Evolutionary conservation across 768 basidiomycete genomes (phyloP).

Genomic region (Amanita polypyramis): DNA sequence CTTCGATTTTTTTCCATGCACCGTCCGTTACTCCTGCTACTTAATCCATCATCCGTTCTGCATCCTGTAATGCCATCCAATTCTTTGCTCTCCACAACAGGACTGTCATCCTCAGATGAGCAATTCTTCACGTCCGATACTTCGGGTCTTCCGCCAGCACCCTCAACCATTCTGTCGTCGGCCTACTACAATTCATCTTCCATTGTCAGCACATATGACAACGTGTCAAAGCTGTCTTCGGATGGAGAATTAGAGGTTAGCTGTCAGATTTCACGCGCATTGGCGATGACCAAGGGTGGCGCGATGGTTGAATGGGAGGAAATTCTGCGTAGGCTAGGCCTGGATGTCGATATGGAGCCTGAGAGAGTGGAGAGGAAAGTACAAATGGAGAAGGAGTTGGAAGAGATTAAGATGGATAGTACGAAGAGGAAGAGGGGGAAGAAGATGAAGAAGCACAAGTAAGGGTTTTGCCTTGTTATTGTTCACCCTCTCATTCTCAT

Average conservation of each 20-base stretch:
- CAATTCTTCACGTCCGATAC: slow-evolving; percentile 2
- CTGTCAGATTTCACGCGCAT: slow-evolving; percentile 63
- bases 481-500: background rate
- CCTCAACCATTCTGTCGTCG: background rate
- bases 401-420: slow-evolving; percentile 66
- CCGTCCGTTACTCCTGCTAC: slow-evolving; percentile 64
- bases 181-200: slow-evolving; percentile 11
- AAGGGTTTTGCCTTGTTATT: slow-evolving; percentile 21
- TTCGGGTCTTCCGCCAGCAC: background rate
- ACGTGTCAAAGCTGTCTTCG: slow-evolving; percentile 37
- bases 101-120: background rate
- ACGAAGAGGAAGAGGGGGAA: slow-evolving; percentile 76
- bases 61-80: slow-evolving; percentile 19
- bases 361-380: slow-evolving; percentile 41
- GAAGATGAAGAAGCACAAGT: slow-evolving; percentile 99
- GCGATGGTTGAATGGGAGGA: slow-evolving; percentile 59
- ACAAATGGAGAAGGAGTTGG: slow-evolving; percentile 48
- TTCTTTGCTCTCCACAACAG: slow-evolving; percentile 14
- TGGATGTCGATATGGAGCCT: slow-evolving; percentile 40
- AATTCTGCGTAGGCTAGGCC: slow-evolving; percentile 52
- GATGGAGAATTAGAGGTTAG: slow-evolving; percentile 78
- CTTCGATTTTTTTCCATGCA: slow-evolving; percentile 83
- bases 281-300: slow-evolving; percentile 59
- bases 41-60: slow-evolving; percentile 48
- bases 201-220: slow-evolving; percentile 16